Conservation (phyloP, 805 yeast species). For the Barnettozyma vustinii region DNA sequence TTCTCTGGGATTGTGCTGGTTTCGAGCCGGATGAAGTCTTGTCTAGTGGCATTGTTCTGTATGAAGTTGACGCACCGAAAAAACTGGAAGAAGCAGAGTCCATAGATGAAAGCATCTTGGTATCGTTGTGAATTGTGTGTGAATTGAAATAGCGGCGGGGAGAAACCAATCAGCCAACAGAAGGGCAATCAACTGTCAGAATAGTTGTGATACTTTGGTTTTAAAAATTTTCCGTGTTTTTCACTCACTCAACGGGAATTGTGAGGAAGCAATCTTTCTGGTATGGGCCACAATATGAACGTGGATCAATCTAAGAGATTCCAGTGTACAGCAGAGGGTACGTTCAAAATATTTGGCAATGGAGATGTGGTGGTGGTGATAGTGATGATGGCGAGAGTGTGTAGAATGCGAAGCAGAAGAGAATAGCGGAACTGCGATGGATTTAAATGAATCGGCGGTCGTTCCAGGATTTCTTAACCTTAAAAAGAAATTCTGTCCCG, state of each 20-base stretch:
- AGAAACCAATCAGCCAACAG: not conserved
- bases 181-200: not conserved
- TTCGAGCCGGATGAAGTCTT: not conserved
- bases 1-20: conserved; percentile 4
- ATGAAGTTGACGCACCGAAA: conserved; percentile 6
- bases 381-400: too few relatives aligned
- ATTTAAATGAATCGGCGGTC: not conserved
- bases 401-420: not conserved
- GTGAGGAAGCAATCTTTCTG: not conserved
- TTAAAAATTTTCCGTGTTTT: conserved; percentile 1
- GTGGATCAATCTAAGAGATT: not conserved
- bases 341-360: not conserved
- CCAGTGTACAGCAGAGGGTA: too few relatives aligned
- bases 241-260: not conserved
- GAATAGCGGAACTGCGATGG: not conserved
- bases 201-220: not conserved
- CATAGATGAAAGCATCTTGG: conserved; percentile 11
- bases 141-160: not conserved
- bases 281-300: not conserved
- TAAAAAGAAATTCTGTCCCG: conserved; percentile 6
- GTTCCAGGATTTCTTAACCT: conserved; percentile 2
- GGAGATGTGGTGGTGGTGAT: not conserved
- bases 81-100: conserved; percentile 7
- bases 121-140: not conserved
- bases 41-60: conserved; percentile 9